These are phyloP conservation scores for Protomyces arabidopsidicola DNA, from an alignment of 1,139 yeast genomes.

Conservation along the genomic window DNA sequence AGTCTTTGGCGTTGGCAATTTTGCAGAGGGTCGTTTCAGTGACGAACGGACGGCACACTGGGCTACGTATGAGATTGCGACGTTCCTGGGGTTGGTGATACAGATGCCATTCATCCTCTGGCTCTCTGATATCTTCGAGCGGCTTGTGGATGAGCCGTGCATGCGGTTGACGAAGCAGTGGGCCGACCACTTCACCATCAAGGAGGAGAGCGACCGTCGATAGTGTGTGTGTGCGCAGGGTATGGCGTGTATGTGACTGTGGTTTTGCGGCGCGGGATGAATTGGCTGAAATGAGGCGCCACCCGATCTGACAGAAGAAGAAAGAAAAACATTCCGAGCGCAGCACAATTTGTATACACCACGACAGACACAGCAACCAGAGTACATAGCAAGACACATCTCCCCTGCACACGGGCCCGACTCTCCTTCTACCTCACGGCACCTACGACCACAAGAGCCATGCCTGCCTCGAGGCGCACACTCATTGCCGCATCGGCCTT, in stretches of 20 bases:
- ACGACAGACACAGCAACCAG: no score
- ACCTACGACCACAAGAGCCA: neutral
- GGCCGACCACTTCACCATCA: slow-evolving; percentile 2
- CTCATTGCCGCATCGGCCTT: neutral
- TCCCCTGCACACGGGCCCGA: no score
- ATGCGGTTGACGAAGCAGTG: slow-evolving; percentile 10
- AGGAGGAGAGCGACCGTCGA: neutral
- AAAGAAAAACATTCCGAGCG: no score
- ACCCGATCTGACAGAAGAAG: no score
- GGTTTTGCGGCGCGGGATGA: no score
- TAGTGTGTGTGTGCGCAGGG: neutral
- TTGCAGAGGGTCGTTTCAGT: slow-evolving; percentile 3
- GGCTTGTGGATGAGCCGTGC: slow-evolving; percentile 11
- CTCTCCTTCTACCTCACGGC: no score
- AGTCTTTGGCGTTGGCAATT: slow-evolving; percentile 13
- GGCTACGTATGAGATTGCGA: slow-evolving; percentile 11
- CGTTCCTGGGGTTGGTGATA: slow-evolving; percentile 1
- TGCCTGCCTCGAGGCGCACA: neutral
- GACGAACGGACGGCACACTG: neutral
- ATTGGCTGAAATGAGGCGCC: no score
- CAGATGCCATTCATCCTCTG: slow-evolving; percentile 17
- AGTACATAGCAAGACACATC: no score
- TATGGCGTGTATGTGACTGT: no score
- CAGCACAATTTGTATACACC: no score
- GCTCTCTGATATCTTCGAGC: slow-evolving; percentile 13